Percentiles rank a stretch among this genome's conserved stretches.
Conservation (phyloP, 2,329 filamentous ascomycete species). For the Exophiala viscosa region DNA sequence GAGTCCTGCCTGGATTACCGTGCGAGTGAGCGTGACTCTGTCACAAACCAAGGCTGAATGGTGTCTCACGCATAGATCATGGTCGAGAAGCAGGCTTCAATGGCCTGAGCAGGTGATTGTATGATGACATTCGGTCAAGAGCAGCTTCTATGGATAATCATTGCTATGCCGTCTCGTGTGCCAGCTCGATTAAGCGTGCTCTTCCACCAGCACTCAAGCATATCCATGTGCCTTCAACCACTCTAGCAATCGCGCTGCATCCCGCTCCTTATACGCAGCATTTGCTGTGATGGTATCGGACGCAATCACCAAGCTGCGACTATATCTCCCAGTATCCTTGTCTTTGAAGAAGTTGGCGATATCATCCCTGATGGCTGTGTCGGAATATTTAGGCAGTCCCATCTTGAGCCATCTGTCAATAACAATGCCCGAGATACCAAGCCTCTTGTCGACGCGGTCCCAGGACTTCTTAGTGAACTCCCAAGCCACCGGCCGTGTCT, state of each 20-base stretch:
- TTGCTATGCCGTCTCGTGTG: too few relatives aligned
- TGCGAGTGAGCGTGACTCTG: too few relatives aligned
- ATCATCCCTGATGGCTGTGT: conserved; percentile 65
- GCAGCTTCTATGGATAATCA: too few relatives aligned
- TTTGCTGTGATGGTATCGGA: conserved; percentile 81
- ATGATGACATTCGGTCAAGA: too few relatives aligned
- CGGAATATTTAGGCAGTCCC: conserved; percentile 73
- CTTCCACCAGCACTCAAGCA: conserved; percentile 31
- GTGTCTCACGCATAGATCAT: too few relatives aligned
- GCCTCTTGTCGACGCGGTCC: conserved; percentile 63
- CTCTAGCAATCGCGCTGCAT: conserved; percentile 67
- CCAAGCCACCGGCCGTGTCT: conserved; percentile 75
- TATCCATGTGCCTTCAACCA: conserved; percentile 70
- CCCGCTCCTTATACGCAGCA: conserved; percentile 75
- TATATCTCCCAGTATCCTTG: conserved; percentile 74
- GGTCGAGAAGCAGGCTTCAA: too few relatives aligned
- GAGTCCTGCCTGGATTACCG: too few relatives aligned
- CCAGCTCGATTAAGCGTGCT: too few relatives aligned
- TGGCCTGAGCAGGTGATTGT: too few relatives aligned
- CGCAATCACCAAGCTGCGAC: conserved; percentile 79
- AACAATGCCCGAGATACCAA: conserved; percentile 78
- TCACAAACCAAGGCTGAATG: too few relatives aligned
- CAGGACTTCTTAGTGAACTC: conserved; percentile 81
- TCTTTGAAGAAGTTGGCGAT: conserved; percentile 79
- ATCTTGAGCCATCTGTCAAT: conserved; percentile 83